Percentiles rank a stretch among this genome's conserved stretches.
Evolutionary conservation across 495 filamentous ascomycete species (phyloP).

Genomic region (Hyaloscypha variabilis): DNA sequence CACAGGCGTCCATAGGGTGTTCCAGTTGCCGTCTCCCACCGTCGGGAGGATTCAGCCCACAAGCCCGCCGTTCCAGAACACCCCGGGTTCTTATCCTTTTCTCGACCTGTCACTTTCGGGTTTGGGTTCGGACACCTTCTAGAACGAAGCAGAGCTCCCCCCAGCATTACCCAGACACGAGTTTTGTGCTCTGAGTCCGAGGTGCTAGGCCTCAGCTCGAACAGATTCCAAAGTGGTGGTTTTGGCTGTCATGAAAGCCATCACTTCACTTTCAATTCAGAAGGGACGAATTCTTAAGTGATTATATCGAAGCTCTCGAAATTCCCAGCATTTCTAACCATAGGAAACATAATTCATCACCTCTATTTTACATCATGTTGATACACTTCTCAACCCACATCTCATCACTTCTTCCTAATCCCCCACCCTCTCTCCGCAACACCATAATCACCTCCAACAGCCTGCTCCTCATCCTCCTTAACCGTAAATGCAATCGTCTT

Average conservation of each 20-base stretch:
- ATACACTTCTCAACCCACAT: too few relatives aligned
- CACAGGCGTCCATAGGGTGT: neutral
- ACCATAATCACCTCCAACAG: slow-evolving; percentile 2
- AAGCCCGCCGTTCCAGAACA: neutral
- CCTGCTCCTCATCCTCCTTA: slow-evolving; percentile 1
- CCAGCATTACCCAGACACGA: too few relatives aligned
- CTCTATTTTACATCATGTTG: slow-evolving; percentile 1
- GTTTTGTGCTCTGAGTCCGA: too few relatives aligned
- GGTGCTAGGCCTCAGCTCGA: neutral
- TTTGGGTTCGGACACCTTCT: too few relatives aligned
- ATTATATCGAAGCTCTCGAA: neutral
- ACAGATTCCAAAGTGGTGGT: neutral
- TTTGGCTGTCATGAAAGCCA: neutral
- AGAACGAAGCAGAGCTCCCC: too few relatives aligned
- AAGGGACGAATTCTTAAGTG: neutral
- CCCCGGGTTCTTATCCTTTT: neutral
- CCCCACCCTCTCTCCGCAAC: neutral
- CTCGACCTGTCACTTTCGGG: too few relatives aligned
- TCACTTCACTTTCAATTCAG: neutral
- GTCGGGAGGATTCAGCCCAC: neutral
- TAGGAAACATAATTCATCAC: neutral
- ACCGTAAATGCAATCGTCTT: neutral
- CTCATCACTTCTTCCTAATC: neutral
- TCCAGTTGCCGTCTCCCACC: neutral
- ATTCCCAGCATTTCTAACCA: neutral